phyloP scores from a whole-genome alignment of 2,329 filamentous ascomycete species.

The Phialemoniopsis sp. region DNA sequence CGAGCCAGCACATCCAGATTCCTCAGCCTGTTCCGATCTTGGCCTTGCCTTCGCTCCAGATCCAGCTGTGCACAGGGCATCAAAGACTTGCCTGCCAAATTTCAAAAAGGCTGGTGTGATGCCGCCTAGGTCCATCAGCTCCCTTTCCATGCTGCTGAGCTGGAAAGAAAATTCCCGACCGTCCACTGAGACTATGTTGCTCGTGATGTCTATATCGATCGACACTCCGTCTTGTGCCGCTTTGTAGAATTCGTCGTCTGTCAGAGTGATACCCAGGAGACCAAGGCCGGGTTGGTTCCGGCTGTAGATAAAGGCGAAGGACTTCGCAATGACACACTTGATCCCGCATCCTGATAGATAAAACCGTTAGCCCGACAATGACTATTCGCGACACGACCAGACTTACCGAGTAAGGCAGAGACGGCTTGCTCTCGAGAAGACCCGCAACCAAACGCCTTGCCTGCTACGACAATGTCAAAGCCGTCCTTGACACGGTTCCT shows the following conservation, averaged over 20 bases:
- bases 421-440: conserved; percentile 39
- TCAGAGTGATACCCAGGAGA: conserved; percentile 34
- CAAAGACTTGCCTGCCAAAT: conserved; percentile 28
- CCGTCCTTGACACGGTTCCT: conserved; percentile 27
- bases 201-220: conserved; percentile 28
- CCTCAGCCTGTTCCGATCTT: too few species aligned
- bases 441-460: conserved; percentile 39
- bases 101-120: conserved; percentile 31
- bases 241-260: conserved; percentile 31
- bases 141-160: conserved; percentile 31
- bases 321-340: conserved; percentile 35
- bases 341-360: conserved; percentile 20
- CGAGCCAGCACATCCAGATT: too few species aligned
- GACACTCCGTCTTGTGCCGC: conserved; percentile 23
- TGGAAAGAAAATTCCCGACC: conserved; percentile 23
- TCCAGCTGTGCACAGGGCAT: conserved; percentile 12
- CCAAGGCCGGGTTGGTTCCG: conserved; percentile 40
- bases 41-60: not conserved
- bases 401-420: conserved; percentile 26
- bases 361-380: not conserved
- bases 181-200: conserved; percentile 13
- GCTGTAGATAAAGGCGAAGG: conserved; percentile 40
- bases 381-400: too few species aligned
- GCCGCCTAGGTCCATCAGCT: conserved; percentile 28
- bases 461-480: conserved; percentile 36